Evolutionary conservation across 2,329 filamentous ascomycete species (phyloP), one percentile per base, ranked within the genome.

Genomic region (Coleophoma cylindrospora): DNA sequence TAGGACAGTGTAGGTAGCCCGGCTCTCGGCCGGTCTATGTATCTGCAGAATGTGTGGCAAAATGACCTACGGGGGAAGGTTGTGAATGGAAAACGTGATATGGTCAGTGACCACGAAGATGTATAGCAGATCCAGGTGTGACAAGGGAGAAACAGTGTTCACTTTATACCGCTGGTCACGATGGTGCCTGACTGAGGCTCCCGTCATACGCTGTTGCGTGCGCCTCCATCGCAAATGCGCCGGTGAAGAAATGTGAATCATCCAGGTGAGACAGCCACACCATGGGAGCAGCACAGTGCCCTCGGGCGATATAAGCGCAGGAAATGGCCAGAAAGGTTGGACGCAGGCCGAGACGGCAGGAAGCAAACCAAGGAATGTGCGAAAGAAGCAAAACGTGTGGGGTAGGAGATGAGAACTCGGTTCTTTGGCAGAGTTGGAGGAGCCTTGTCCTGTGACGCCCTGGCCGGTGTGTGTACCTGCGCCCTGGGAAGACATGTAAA

Each of bases 1-100:
- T 27, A 27, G 27, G 6, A 27, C 6, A 27, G 27, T 27, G 27
- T 27, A 8, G 7, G 27, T 27, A 27, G 52, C 53, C 62, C 62
- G 62, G 62, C 62, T 62, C 62, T 45, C 46, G 60, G 62, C 62
- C 62, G 62, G 62, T 59, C 60, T 60, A 56, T 59, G 52, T 57
- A 56, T 50, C 40, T 49, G 27, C 27, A 27, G n/a, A 15, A 15
- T 12, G 15, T 27, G 22, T 44, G 21, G 22, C 21, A 44, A 21
- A 44, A 44, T 44, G 41, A 44, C 32, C 41, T 44, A n/a, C 27
- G 14, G 6, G 36, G 12, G 17, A 17, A 9, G 3, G 21, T 22
- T 44, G n/a, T 21, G 12, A 32, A 27, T n/a, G 41, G 32, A 44
- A 27, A 21, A 27, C 15, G 27, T 34, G 27, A 32, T 22, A 27